Percentiles rank a stretch among this genome's conserved stretches.
Evolutionary conservation across 768 basidiomycete species (phyloP).

Genomic region (Mycena capillaripes): DNA sequence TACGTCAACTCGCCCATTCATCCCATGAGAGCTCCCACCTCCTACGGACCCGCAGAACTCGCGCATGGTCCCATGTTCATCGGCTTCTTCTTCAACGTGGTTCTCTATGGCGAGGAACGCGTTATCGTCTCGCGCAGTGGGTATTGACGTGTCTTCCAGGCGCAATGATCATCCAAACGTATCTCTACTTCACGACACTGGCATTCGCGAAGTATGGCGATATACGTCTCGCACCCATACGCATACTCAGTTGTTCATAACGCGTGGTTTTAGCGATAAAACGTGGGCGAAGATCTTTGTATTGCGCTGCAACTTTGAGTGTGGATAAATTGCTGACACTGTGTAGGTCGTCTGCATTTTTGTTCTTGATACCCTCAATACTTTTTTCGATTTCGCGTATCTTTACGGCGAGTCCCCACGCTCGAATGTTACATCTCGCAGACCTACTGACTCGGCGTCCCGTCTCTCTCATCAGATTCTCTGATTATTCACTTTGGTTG

Average conservation of each 20-base stretch:
- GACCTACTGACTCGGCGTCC: background rate
- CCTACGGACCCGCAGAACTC: slow-evolving; percentile 27
- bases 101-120: slow-evolving; percentile 46
- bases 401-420: slow-evolving; percentile 20
- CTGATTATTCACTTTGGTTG: slow-evolving; percentile 53
- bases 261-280: slow-evolving; percentile 27
- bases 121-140: background rate
- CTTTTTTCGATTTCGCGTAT: slow-evolving; percentile 50
- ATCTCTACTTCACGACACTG: slow-evolving; percentile 54
- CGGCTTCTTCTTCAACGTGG: slow-evolving; percentile 50
- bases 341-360: slow-evolving; percentile 37
- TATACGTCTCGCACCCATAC: too few relatives aligned
- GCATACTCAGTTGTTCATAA: slow-evolving; percentile 35
- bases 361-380: slow-evolving; percentile 55
- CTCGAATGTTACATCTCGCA: too few relatives aligned
- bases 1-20: background rate
- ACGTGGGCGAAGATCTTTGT: slow-evolving; percentile 44
- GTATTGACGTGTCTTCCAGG: slow-evolving; percentile 2
- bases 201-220: slow-evolving; percentile 46
- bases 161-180: slow-evolving; percentile 48
- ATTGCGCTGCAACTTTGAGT: slow-evolving; percentile 45
- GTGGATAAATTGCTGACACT: slow-evolving; percentile 7
- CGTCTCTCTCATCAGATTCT: slow-evolving; percentile 42
- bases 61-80: slow-evolving; percentile 52
- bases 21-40: slow-evolving; percentile 7